phyloP scores from a whole-genome alignment of 2,329 filamentous ascomycete genomes.

The Xylaria sp. region DNA sequence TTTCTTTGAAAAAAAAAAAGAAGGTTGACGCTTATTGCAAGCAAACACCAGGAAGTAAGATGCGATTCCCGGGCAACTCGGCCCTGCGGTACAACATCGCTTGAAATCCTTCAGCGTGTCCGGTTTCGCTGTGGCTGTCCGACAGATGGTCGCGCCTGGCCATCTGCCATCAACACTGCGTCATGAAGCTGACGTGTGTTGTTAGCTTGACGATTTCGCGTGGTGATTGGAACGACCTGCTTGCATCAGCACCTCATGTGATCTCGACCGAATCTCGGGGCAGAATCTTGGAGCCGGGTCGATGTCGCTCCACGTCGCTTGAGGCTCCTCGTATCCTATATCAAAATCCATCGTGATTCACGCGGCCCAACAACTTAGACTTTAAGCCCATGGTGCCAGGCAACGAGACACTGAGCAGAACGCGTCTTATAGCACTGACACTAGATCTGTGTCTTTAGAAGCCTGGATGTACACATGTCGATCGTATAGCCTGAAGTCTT shows the following conservation, averaged over 20 bases:
- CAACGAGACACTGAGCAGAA: neutral
- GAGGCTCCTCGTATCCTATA: conserved; percentile 1
- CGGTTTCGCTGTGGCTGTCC: conserved; percentile 15
- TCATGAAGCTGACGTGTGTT: conserved; percentile 2
- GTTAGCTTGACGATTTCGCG: neutral
- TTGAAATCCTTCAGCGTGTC: conserved; percentile 19
- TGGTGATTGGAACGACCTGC: neutral
- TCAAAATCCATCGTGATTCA: neutral
- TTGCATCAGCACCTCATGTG: neutral
- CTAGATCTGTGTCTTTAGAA: conserved; percentile 2
- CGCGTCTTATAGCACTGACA: neutral
- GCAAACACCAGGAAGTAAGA: conserved; percentile 8
- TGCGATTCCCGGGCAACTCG: neutral
- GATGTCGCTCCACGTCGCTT: neutral
- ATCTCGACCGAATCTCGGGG: conserved; percentile 2
- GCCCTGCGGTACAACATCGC: neutral
- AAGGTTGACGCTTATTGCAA: neutral
- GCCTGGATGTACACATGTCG: neutral
- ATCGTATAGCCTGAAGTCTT: neutral
- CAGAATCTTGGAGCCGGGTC: conserved; percentile 3
- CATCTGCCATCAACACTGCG: neutral
- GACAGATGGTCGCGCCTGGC: neutral
- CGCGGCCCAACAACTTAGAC: neutral
- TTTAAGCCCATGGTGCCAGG: neutral
- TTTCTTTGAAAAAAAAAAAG: conserved; percentile 15